Evolutionary conservation across 2,329 filamentous ascomycete species (phyloP).

Genomic region (Fusarium sp.): DNA sequence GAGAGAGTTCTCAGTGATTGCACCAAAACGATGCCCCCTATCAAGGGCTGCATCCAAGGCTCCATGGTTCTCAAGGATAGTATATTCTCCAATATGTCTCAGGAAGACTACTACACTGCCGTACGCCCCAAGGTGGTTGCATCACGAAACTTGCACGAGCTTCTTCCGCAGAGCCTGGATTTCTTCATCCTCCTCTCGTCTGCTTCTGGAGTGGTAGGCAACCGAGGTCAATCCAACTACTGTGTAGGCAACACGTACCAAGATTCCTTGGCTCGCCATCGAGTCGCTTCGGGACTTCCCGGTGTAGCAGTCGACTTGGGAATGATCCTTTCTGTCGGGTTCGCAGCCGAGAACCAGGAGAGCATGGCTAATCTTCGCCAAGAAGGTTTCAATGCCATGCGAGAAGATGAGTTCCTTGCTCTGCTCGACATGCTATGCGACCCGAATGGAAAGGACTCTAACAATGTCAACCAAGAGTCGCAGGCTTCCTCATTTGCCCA

Average conservation of each 20-base stretch:
- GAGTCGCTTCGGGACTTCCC: not conserved
- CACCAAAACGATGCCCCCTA: constrained; percentile 43
- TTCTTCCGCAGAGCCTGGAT: constrained; percentile 46
- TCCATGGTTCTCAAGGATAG: constrained; percentile 58
- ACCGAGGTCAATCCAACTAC: constrained; percentile 62
- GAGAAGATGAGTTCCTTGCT: not conserved
- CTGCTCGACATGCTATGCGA: not conserved
- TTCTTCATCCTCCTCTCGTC: constrained; percentile 65
- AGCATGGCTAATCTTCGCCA: not conserved
- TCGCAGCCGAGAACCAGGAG: constrained; percentile 56
- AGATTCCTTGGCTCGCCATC: not conserved
- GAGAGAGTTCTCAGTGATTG: constrained; percentile 37
- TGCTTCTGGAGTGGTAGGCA: constrained; percentile 59
- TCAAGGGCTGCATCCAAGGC: constrained; percentile 54
- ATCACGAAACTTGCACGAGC: constrained; percentile 61
- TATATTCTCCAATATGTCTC: constrained; percentile 62
- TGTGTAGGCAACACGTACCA: constrained; percentile 52
- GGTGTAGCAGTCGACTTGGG: constrained; percentile 61
- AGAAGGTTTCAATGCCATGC: not conserved
- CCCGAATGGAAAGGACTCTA: not conserved
- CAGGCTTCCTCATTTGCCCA: not conserved
- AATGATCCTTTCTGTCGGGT: constrained; percentile 58
- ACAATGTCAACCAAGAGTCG: not conserved
- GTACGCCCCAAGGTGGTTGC: constrained; percentile 61
- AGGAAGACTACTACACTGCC: constrained; percentile 56